Evolutionary conservation across 176 grass and related monocot species (phyloP).

Genomic region (Musa acuminata): DNA sequence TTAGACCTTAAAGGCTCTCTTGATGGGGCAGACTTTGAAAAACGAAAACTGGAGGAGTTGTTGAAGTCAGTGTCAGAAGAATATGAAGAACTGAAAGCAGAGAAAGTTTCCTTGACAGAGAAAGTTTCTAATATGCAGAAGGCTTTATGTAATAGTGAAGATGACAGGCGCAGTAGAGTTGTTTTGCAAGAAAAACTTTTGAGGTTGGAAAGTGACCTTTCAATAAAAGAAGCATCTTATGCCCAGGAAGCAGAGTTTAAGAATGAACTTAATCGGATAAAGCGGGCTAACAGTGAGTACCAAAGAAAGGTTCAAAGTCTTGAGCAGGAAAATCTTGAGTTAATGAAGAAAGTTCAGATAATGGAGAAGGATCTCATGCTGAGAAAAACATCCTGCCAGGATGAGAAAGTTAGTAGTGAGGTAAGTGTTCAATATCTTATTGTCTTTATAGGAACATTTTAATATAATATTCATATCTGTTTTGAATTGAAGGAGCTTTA

Average conservation of each 20-base stretch:
- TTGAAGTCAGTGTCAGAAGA: slow-evolving; percentile 57
- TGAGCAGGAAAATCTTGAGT: slow-evolving; percentile 69
- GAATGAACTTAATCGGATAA: slow-evolving; percentile 78
- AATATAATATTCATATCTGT: too few relatives aligned
- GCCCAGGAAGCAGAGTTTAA: slow-evolving; percentile 81
- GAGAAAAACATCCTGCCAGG: slow-evolving; percentile 9
- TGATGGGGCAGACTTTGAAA: slow-evolving; percentile 65
- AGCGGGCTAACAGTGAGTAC: slow-evolving; percentile 80
- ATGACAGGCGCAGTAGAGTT: slow-evolving; percentile 47
- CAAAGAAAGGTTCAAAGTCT: slow-evolving; percentile 77
- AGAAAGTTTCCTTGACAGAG: slow-evolving; percentile 47
- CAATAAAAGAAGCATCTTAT: slow-evolving; percentile 64
- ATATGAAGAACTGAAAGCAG: slow-evolving; percentile 63
- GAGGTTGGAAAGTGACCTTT: slow-evolving; percentile 80
- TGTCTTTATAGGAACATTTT: too few relatives aligned
- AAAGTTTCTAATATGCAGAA: slow-evolving; percentile 43
- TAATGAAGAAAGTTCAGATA: slow-evolving; percentile 29
- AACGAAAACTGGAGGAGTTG: slow-evolving; percentile 58
- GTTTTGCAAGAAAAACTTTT: slow-evolving; percentile 44
- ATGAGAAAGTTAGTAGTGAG: slow-evolving; percentile 26
- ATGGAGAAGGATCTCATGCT: slow-evolving; percentile 30
- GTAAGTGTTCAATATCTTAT: slow-evolving; percentile 15
- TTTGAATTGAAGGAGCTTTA: too few relatives aligned
- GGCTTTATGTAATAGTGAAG: slow-evolving; percentile 27
- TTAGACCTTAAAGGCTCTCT: slow-evolving; percentile 48